Evolutionary conservation across 257 asterid species (phyloP), one percentile per base, ranked within the genome.

Genomic region (Solanum pennellii): DNA sequence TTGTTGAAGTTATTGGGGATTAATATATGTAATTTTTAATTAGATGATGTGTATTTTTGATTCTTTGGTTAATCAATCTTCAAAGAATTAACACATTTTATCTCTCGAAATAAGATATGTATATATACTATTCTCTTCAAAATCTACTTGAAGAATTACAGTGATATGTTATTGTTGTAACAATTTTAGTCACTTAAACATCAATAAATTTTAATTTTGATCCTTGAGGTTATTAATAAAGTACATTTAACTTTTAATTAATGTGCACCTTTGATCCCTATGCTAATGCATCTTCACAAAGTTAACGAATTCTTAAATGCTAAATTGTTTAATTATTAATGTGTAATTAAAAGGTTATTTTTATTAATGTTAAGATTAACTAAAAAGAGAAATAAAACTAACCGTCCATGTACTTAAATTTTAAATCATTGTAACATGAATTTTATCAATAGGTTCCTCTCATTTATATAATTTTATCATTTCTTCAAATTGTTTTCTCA

Each of bases 111-210:
- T 52, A 52, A 52, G 62, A 52, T 52, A 4, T 7, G n/a, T n/a
- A 52, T 52, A 52, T 18, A 52, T 2, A 52, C 0, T 18, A 52
- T 52, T 52, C 2, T 52, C 0, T 52, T 3, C 2, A 0, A 56
- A 56, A 56, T 56, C 0, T 56, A 0, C n/a, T 18, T 7, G 10
- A 2, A n/a, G 0, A 56, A 56, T 56, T 56, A 56, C 0, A 56
- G 11, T 56, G 11, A 56, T 56, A 56, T 56, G 2, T 56, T 52
- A 9, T 16, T 49, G 3, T 15, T 56, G 1, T 56, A 18, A 0
- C 65, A 18, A 56, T 56, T 56, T 56, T 18, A 56, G 11, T 18
- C 4, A 18, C 65, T 56, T 56, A 56, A 3, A 56, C n/a, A 56
- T 56, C n/a, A 56, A 49, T 1, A 49, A 56, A 18, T 18, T 6